A percentile compares a stretch with the other conserved stretches of the same genome.
Conservation (phyloP, 2,329 filamentous ascomycete genomes). For the Colletotrichum incanum region DNA sequence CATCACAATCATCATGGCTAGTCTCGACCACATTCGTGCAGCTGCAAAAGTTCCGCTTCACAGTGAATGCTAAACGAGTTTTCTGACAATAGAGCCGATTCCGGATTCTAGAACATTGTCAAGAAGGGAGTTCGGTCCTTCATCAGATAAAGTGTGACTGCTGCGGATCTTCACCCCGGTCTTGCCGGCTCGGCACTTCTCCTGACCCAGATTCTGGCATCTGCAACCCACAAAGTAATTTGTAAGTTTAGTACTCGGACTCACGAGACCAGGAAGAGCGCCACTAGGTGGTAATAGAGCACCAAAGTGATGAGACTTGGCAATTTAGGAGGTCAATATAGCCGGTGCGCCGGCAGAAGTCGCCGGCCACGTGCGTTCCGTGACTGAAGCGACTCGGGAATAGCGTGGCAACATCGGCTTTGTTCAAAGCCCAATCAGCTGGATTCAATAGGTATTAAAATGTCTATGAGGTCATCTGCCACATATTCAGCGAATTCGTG, state of each 20-base stretch:
- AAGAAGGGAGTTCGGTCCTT: slow-evolving; percentile 16
- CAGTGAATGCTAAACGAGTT: too few species aligned
- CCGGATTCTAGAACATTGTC: background rate
- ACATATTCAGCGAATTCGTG: background rate
- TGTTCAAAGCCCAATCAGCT: background rate
- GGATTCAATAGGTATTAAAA: background rate
- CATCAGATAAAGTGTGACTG: background rate
- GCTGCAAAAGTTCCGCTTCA: background rate
- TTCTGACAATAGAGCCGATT: background rate
- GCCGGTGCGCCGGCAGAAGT: slow-evolving; percentile 32
- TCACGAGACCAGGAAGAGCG: background rate
- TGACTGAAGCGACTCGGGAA: background rate
- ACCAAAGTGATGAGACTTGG: background rate
- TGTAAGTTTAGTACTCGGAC: too few species aligned
- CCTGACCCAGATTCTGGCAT: background rate
- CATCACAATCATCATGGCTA: background rate
- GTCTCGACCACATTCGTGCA: background rate
- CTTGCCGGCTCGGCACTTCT: slow-evolving; percentile 16
- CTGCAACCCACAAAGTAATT: background rate
- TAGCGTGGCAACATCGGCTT: background rate
- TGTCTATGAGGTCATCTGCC: background rate
- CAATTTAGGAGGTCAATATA: slow-evolving; percentile 21
- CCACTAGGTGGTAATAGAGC: background rate
- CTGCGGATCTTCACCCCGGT: background rate
- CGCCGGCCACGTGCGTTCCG: slow-evolving; percentile 20